Percentiles rank a stretch among this genome's conserved stretches.
These are phyloP conservation scores for Xanthoceras sorbifolium DNA, from an alignment of 345 rosid species.

Conservation along the genomic window DNA sequence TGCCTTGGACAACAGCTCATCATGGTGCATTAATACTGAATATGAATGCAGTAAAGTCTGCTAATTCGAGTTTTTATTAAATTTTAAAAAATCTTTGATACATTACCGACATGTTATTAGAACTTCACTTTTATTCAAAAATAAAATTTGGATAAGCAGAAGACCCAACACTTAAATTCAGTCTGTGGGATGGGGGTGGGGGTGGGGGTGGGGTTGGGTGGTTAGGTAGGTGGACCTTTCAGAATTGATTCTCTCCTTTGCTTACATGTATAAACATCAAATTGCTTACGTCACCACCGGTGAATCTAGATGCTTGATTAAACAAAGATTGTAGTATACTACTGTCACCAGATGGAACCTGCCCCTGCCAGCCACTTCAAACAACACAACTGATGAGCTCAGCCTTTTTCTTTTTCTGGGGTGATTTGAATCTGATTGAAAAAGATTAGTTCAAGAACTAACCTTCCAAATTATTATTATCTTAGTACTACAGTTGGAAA, in stretches of 20 bases:
- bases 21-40: background rate
- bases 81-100: too few relatives aligned
- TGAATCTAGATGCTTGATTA: background rate
- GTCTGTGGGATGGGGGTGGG: too few relatives aligned
- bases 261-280: background rate
- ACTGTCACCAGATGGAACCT: constrained; percentile 8
- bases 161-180: too few relatives aligned
- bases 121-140: background rate
- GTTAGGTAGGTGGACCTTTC: background rate
- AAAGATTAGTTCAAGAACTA: background rate
- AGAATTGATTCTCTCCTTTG: background rate
- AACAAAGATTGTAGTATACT: background rate
- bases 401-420: background rate
- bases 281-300: background rate
- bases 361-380: background rate
- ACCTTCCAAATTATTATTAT: too few relatives aligned
- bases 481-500: background rate
- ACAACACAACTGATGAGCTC: background rate
- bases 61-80: background rate
- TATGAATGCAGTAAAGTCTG: background rate
- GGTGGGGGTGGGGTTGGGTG: too few relatives aligned
- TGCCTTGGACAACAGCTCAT: too few relatives aligned
- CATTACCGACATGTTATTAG: too few relatives aligned
- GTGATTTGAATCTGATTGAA: background rate
- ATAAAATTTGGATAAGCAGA: background rate